phyloP scores from a whole-genome alignment of 345 rosid genomes.

The Eucalyptus pauciflora region DNA sequence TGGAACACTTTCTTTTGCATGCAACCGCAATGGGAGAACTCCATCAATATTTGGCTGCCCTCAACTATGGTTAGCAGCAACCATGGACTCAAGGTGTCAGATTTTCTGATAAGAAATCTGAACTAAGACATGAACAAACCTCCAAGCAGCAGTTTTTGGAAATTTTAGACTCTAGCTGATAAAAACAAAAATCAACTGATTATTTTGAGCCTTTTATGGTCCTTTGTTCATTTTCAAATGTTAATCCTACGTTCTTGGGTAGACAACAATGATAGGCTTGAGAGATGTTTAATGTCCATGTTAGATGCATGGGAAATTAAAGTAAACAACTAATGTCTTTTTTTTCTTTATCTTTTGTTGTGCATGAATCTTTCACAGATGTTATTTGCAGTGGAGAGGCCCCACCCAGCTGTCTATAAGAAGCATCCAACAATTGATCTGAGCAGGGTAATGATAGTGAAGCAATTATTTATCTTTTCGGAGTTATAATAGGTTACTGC shows the following conservation, averaged over 20 bases:
- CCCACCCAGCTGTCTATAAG: neutral
- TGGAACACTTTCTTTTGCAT: neutral
- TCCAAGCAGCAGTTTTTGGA: neutral
- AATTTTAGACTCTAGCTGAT: neutral
- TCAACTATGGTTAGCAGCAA: neutral
- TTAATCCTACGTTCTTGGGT: neutral
- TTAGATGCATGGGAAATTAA: neutral
- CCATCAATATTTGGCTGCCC: neutral
- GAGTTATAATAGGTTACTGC: neutral
- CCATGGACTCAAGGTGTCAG: neutral
- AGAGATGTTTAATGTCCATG: neutral
- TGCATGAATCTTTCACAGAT: neutral
- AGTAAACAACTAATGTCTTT: neutral
- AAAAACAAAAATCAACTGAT: neutral
- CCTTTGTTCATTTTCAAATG: neutral
- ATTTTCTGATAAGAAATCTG: neutral
- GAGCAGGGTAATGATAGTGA: neutral
- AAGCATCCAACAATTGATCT: neutral
- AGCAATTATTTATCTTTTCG: neutral
- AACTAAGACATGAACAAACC: neutral
- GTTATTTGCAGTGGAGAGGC: neutral
- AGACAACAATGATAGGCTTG: neutral
- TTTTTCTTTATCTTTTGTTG: too few relatives aligned
- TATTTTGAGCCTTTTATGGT: neutral
- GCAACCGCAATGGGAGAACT: neutral